Conservation (phyloP, 306 rosid species). For the Corylus heterophylla region DNA sequence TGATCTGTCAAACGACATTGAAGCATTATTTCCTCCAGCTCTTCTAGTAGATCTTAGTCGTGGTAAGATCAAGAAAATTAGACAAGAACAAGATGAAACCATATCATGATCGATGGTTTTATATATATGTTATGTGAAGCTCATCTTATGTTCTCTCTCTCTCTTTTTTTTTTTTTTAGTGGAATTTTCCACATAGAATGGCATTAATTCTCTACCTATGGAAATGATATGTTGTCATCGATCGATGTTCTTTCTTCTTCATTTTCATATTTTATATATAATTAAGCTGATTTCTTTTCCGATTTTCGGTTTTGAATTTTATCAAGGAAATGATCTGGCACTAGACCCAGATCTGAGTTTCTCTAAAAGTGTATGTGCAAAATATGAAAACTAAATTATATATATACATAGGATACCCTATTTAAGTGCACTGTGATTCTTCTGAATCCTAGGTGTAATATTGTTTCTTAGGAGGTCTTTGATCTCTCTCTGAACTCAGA, state of each 20-base stretch:
- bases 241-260: conserved; percentile 5
- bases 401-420: background rate
- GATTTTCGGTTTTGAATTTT: background rate
- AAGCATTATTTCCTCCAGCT: conserved; percentile 45
- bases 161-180: background rate
- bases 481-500: background rate
- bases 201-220: background rate
- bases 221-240: background rate
- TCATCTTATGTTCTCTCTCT: background rate
- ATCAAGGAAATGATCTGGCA: background rate
- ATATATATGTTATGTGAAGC: conserved; percentile 16
- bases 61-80: conserved; percentile 47
- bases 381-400: background rate
- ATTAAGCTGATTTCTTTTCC: background rate
- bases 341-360: conserved; percentile 13
- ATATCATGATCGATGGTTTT: background rate
- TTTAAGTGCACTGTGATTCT: background rate
- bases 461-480: background rate
- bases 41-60: conserved; percentile 39
- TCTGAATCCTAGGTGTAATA: background rate
- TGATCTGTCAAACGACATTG: conserved; percentile 46
- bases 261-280: background rate
- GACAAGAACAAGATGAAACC: conserved; percentile 18
- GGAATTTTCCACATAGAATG: background rate
- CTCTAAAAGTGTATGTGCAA: background rate